Conservation (phyloP, 768 basidiomycete species). For the Trametes meyenii region DNA sequence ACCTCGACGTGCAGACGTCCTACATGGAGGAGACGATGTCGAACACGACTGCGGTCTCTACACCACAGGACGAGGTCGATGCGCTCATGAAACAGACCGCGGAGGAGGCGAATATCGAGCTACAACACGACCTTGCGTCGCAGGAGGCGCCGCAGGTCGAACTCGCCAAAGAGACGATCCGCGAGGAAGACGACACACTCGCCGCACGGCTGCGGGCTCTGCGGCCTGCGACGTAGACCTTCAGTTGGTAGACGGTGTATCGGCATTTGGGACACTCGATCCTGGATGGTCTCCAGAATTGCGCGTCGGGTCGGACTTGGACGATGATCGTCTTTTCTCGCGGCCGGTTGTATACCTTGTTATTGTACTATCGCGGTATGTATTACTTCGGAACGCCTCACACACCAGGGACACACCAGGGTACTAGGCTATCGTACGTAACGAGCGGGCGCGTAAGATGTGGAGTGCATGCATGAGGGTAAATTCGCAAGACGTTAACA, state of each 20-base stretch:
- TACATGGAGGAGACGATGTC: slow-evolving; percentile 99
- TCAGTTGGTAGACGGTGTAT: not conserved
- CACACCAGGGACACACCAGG: not conserved
- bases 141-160: slow-evolving; percentile 48
- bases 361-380: slow-evolving; percentile 20
- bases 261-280: too few relatives aligned
- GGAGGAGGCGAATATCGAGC: slow-evolving; percentile 94
- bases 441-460: not conserved
- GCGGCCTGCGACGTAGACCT: slow-evolving; percentile 64
- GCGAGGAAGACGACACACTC: slow-evolving; percentile 80
- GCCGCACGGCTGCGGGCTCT: slow-evolving; percentile 89
- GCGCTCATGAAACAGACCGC: slow-evolving; percentile 89
- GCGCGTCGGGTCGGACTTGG: not conserved
- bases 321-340: not conserved
- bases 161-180: slow-evolving; percentile 56
- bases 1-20: slow-evolving; percentile 96
- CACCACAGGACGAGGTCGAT: slow-evolving; percentile 98
- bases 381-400: slow-evolving; percentile 14
- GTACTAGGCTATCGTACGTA: slow-evolving; percentile 1
- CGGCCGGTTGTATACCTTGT: slow-evolving; percentile 21
- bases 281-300: not conserved
- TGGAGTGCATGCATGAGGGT: not conserved
- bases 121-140: slow-evolving; percentile 85
- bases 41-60: slow-evolving; percentile 87
- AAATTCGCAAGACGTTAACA: slow-evolving; percentile 19